A percentile compares a stretch with the other conserved stretches of the same genome.
Evolutionary conservation across 805 yeast genomes (phyloP).

Genomic region (Candida ficus): DNA sequence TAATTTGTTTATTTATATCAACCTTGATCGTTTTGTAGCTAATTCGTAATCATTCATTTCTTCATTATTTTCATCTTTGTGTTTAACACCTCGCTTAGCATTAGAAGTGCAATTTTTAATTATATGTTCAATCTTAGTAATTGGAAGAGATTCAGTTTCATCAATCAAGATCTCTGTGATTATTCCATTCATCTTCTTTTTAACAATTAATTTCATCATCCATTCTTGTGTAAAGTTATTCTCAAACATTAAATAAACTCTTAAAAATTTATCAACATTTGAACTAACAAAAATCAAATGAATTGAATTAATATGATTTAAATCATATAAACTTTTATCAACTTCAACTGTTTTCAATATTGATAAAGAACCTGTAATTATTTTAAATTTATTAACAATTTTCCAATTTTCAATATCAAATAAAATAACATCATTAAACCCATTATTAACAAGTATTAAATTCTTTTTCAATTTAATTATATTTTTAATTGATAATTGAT

Average conservation of each 20-base stretch:
- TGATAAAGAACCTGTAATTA: conserved; percentile 22
- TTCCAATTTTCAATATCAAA: conserved; percentile 9
- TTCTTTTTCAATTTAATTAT: conserved; percentile 5
- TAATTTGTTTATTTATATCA: too few species aligned
- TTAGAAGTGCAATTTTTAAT: not conserved
- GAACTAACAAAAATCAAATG: not conserved
- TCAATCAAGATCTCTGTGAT: not conserved
- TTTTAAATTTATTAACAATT: conserved; percentile 11
- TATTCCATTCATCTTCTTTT: not conserved
- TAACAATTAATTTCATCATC: not conserved
- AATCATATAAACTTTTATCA: not conserved
- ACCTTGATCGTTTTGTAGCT: conserved; percentile 3
- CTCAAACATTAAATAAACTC: conserved; percentile 4
- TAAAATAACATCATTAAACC: conserved; percentile 17
- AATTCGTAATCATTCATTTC: not conserved
- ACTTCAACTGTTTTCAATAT: conserved; percentile 6
- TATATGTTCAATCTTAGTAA: not conserved
- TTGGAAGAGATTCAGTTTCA: not conserved
- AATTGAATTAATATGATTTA: not conserved
- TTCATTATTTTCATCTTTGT: not conserved
- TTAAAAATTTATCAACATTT: conserved; percentile 3
- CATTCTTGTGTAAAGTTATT: not conserved
- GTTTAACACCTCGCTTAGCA: not conserved
- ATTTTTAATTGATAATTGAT: conserved; percentile 19
- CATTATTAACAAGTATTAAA: conserved; percentile 16